phyloP scores from a whole-genome alignment of 2,329 filamentous ascomycete genomes.

The Cladosporium halotolerans region DNA sequence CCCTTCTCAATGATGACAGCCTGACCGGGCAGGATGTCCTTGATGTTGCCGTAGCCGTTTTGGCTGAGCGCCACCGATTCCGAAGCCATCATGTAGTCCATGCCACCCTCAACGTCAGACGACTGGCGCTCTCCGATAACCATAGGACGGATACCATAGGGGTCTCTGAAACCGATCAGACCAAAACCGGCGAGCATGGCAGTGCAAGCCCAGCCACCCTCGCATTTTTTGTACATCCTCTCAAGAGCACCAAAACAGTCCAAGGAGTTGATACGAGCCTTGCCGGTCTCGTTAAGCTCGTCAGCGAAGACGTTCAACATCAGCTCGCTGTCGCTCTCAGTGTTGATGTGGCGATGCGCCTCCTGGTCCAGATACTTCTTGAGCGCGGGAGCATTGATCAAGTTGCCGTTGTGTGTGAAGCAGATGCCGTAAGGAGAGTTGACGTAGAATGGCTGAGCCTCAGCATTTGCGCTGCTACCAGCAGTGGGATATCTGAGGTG shows the following conservation, averaged over 20 bases:
- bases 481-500: constrained; percentile 88
- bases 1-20: constrained; percentile 82
- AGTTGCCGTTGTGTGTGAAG: constrained; percentile 80
- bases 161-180: constrained; percentile 71
- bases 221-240: constrained; percentile 65
- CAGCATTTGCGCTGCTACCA: constrained; percentile 74
- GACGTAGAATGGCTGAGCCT: constrained; percentile 90
- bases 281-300: constrained; percentile 72
- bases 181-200: constrained; percentile 79
- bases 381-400: constrained; percentile 71
- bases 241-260: constrained; percentile 69
- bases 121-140: constrained; percentile 64
- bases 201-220: constrained; percentile 73
- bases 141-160: constrained; percentile 76
- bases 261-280: constrained; percentile 69
- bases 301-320: constrained; percentile 86
- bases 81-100: constrained; percentile 85
- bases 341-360: constrained; percentile 82
- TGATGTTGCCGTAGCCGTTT: constrained; percentile 69
- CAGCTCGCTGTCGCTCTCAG: constrained; percentile 79
- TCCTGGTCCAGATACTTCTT: constrained; percentile 67
- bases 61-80: constrained; percentile 79
- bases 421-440: constrained; percentile 78
- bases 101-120: constrained; percentile 44
- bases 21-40: constrained; percentile 74